Evolutionary conservation across 164 flowering plant species (phyloP).

Genomic region (Vitis vinifera): ASM3070453v1 NC_081805.1:24733001-24733500

Average conservation of each 20-base stretch:
- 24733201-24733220: constrained; percentile 70
- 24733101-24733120: constrained; percentile 84
- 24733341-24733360: constrained; percentile 80
- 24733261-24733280: constrained; percentile 82
- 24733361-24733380: constrained; percentile 90
- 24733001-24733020: constrained; percentile 89
- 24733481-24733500: constrained; percentile 82
- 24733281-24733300: constrained; percentile 77
- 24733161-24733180: constrained; percentile 71
- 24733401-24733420: constrained; percentile 88
- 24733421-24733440: constrained; percentile 97
- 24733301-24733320: constrained; percentile 92
- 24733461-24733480: constrained; percentile 80
- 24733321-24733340: constrained; percentile 78
- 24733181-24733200: constrained; percentile 69
- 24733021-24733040: constrained; percentile 92
- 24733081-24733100: constrained; percentile 92
- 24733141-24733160: constrained; percentile 84
- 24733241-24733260: constrained; percentile 90
- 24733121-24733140: constrained; percentile 87
- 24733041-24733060: constrained; percentile 78
- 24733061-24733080: constrained; percentile 83
- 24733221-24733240: constrained; percentile 90
- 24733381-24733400: constrained; percentile 83
- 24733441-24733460: constrained; percentile 88